phyloP scores from a whole-genome alignment of 2,329 filamentous ascomycete species.

The Colletotrichum sp. region DNA sequence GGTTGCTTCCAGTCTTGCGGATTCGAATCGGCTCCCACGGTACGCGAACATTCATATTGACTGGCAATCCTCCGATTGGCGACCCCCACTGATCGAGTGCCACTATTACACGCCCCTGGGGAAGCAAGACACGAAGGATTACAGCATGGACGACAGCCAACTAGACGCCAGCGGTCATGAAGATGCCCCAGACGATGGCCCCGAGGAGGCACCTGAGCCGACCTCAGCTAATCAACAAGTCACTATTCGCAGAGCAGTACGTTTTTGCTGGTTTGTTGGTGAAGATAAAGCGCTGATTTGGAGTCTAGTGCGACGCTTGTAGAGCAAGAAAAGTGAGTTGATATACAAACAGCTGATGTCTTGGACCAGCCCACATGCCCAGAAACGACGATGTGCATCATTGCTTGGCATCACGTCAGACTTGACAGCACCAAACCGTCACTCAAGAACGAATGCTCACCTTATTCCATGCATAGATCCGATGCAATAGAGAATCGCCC shows the following conservation, averaged over 20 bases:
- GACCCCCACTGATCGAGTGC: neutral
- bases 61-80: neutral
- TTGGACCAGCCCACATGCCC: neutral
- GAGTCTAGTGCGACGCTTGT: constrained; percentile 33
- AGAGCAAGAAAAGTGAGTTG: constrained; percentile 35
- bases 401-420: neutral
- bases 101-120: neutral
- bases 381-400: neutral
- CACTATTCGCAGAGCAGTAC: constrained; percentile 18
- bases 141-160: constrained; percentile 18
- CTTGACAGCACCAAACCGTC: neutral
- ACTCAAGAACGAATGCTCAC: neutral
- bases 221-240: neutral
- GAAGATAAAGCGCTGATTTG: neutral
- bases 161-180: constrained; percentile 8
- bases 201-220: neutral
- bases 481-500: constrained; percentile 40
- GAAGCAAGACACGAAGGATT: neutral
- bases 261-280: neutral
- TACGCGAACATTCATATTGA: neutral
- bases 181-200: constrained; percentile 6
- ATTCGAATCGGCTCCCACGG: neutral
- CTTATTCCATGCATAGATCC: constrained; percentile 27
- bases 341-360: neutral
- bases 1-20: neutral